phyloP scores from a whole-genome alignment of 441 rosid genomes.

The Adansonia gregorii region DNA sequence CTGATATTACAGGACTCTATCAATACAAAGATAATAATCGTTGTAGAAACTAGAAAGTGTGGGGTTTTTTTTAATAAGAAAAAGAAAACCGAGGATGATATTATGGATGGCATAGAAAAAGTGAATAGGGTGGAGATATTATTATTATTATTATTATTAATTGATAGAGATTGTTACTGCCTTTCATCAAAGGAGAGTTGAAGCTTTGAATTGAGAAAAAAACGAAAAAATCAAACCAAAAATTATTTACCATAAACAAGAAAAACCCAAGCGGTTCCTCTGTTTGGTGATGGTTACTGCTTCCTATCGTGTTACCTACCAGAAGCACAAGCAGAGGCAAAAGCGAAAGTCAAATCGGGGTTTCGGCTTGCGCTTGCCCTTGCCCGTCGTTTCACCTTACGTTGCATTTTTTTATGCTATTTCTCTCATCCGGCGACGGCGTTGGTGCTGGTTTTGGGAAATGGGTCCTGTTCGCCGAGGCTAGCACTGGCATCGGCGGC shows the following conservation, averaged over 20 bases:
- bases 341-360: slow-evolving; percentile 18
- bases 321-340: slow-evolving; percentile 11
- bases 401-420: slow-evolving; percentile 33
- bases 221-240: not conserved
- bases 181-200: not conserved
- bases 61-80: no score
- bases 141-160: not conserved
- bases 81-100: no score
- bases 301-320: slow-evolving; percentile 34
- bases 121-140: no score
- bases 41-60: no score
- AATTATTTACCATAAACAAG: not conserved
- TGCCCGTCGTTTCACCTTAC: slow-evolving; percentile 27
- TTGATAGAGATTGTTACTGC: not conserved
- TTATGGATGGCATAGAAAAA: not conserved
- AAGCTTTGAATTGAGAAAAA: not conserved
- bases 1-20: no score
- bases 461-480: slow-evolving; percentile 44
- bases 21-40: no score
- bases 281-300: slow-evolving; percentile 51
- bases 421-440: slow-evolving; percentile 34
- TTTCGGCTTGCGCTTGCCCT: slow-evolving; percentile 21
- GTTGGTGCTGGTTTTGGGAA: slow-evolving; percentile 29
- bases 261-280: not conserved
- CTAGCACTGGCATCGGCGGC: slow-evolving; percentile 43